These are phyloP conservation scores for Sporisorium scitamineum DNA, from an alignment of 1,284 basidiomycete species.

Conservation along the genomic window DNA sequence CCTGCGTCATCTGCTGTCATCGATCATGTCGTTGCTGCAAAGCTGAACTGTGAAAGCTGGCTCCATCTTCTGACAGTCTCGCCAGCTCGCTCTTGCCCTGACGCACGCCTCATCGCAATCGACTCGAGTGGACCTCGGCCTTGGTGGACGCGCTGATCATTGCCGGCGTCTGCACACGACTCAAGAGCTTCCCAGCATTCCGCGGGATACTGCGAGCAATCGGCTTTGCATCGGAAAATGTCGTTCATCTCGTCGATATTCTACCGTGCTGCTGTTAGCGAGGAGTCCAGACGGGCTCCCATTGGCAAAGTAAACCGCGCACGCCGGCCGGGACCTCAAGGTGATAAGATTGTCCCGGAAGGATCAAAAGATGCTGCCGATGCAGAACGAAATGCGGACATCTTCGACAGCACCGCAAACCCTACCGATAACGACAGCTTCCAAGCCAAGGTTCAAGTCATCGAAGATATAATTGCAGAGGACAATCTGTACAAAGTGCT, in stretches of 20 bases:
- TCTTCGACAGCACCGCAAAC: neutral
- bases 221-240: slow-evolving; percentile 12
- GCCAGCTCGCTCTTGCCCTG: neutral
- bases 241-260: slow-evolving; percentile 49
- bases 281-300: slow-evolving; percentile 42
- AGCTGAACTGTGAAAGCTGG: neutral
- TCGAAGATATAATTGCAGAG: slow-evolving; percentile 54
- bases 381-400: slow-evolving; percentile 1
- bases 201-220: neutral
- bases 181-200: neutral
- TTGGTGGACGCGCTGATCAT: neutral
- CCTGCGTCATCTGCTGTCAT: neutral
- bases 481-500: slow-evolving; percentile 80
- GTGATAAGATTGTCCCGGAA: neutral
- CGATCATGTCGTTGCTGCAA: slow-evolving; percentile 9
- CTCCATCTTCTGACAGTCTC: no score
- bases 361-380: neutral
- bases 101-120: neutral
- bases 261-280: slow-evolving; percentile 45
- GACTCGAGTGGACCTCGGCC: neutral
- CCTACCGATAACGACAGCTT: slow-evolving; percentile 15
- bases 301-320: slow-evolving; percentile 39
- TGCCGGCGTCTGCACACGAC: neutral
- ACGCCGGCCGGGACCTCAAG: slow-evolving; percentile 11
- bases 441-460: slow-evolving; percentile 45